These are phyloP conservation scores for Linnemannia zychae DNA, from an alignment of 192 early-diverging fungal species.

Conservation along the genomic window DNA sequence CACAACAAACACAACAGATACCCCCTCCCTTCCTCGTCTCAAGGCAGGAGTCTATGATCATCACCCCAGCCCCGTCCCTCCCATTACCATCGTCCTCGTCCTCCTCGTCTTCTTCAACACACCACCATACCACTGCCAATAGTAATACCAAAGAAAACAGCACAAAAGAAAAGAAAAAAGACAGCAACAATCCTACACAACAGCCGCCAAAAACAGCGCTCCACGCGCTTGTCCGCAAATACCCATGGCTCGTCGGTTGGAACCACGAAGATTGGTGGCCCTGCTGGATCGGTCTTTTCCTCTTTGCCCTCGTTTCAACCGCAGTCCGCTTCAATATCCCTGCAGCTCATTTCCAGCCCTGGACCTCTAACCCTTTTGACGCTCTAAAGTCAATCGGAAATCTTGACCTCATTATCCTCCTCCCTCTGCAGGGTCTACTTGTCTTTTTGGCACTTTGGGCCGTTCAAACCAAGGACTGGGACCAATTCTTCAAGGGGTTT, in stretches of 20 bases:
- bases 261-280: conserved; percentile 71
- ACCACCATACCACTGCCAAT: not conserved
- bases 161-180: not conserved
- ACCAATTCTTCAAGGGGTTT: conserved; percentile 58
- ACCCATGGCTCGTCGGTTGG: conserved; percentile 65
- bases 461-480: conserved; percentile 46
- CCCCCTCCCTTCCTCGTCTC: not conserved
- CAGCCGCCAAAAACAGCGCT: not conserved
- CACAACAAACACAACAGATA: not conserved
- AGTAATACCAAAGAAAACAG: not conserved
- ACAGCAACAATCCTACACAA: not conserved
- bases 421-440: conserved; percentile 59
- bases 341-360: conserved; percentile 57
- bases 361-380: conserved; percentile 62
- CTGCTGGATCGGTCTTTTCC: conserved; percentile 67
- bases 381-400: conserved; percentile 53
- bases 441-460: conserved; percentile 59
- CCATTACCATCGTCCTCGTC: not conserved
- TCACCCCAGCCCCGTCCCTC: not conserved
- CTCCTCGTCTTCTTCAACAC: not conserved
- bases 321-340: conserved; percentile 60
- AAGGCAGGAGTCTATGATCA: not conserved
- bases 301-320: conserved; percentile 59
- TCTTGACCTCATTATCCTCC: conserved; percentile 59
- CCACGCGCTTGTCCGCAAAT: conserved; percentile 9